Evolutionary conservation across 805 yeast genomes (phyloP).

Genomic region (Lachancea dasiensis): DNA sequence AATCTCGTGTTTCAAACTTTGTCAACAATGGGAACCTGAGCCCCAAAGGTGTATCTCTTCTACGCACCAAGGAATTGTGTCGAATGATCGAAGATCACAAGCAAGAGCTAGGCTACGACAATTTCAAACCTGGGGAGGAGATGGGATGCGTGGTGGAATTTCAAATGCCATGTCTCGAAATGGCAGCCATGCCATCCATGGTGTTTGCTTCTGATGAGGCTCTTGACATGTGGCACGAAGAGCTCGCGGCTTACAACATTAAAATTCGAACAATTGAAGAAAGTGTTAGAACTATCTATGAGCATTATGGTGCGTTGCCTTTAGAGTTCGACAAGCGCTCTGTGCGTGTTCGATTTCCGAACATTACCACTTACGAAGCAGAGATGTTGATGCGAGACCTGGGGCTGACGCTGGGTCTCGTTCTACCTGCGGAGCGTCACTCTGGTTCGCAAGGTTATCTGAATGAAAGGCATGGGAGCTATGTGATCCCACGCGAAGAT

Average conservation of each 20-base stretch:
- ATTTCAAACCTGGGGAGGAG: slow-evolving; percentile 27
- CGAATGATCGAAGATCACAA: slow-evolving; percentile 30
- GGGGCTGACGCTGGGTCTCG: slow-evolving; percentile 53
- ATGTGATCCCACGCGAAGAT: too few relatives aligned
- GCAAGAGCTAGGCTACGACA: slow-evolving; percentile 7
- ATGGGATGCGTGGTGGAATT: slow-evolving; percentile 57
- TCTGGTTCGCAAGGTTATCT: too few relatives aligned
- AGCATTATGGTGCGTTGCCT: slow-evolving; percentile 60
- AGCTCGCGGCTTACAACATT: slow-evolving; percentile 35
- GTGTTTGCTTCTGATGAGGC: slow-evolving; percentile 41
- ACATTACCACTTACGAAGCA: slow-evolving; percentile 54
- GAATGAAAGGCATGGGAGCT: too few relatives aligned
- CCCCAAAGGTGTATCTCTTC: slow-evolving; percentile 9
- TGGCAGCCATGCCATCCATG: slow-evolving; percentile 35
- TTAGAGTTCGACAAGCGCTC: slow-evolving; percentile 41
- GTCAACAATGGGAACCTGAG: slow-evolving; percentile 7
- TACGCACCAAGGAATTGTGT: slow-evolving; percentile 23
- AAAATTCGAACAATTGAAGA: slow-evolving; percentile 39
- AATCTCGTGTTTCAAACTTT: slow-evolving; percentile 12
- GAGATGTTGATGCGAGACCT: slow-evolving; percentile 52
- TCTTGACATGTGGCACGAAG: slow-evolving; percentile 35
- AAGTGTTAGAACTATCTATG: slow-evolving; percentile 41
- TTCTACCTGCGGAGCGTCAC: slow-evolving; percentile 33
- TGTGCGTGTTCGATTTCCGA: slow-evolving; percentile 63
- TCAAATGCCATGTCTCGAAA: slow-evolving; percentile 36